Evolutionary conservation across 768 basidiomycete genomes (phyloP).

Genomic region (Tulasnella sp.): DNA sequence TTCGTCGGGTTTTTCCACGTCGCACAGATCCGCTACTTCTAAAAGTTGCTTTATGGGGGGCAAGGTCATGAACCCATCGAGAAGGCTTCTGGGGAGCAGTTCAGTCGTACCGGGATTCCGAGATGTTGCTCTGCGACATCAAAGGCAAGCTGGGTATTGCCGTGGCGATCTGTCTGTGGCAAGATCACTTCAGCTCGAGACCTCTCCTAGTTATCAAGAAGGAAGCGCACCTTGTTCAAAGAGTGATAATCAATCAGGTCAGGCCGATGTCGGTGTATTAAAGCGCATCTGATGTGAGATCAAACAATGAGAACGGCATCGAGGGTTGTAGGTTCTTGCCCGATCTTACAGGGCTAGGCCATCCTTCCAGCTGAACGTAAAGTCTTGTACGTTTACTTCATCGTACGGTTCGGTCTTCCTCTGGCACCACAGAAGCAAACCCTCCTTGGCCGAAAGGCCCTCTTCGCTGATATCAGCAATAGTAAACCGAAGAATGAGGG

Average conservation of each 20-base stretch:
- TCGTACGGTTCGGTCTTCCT: slow-evolving; percentile 88
- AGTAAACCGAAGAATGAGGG: slow-evolving; percentile 91
- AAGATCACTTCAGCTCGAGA: not conserved
- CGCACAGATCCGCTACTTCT: slow-evolving; percentile 93
- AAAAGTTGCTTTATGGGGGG: slow-evolving; percentile 66
- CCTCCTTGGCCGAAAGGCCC: slow-evolving; percentile 97
- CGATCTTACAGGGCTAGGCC: slow-evolving; percentile 83
- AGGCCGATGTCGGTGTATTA: slow-evolving; percentile 96
- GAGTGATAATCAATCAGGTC: slow-evolving; percentile 87
- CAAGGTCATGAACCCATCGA: not conserved
- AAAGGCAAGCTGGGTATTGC: slow-evolving; percentile 85
- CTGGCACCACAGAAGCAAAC: slow-evolving; percentile 95
- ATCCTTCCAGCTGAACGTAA: slow-evolving; percentile 88
- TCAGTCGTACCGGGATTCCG: slow-evolving; percentile 72
- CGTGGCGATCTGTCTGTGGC: slow-evolving; percentile 63
- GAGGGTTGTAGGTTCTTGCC: slow-evolving; percentile 21
- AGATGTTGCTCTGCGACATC: slow-evolving; percentile 81
- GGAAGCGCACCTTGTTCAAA: slow-evolving; percentile 65
- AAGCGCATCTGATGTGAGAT: slow-evolving; percentile 71
- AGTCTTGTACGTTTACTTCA: slow-evolving; percentile 91
- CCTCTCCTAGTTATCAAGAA: not conserved
- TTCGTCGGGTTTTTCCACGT: slow-evolving; percentile 84
- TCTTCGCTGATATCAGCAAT: slow-evolving; percentile 99
- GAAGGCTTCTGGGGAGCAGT: not conserved
- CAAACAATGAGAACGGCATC: not conserved